Base-by-base conservation (phyloP, 108 stramenopile species). In the Cyclotella baltica region DNA sequence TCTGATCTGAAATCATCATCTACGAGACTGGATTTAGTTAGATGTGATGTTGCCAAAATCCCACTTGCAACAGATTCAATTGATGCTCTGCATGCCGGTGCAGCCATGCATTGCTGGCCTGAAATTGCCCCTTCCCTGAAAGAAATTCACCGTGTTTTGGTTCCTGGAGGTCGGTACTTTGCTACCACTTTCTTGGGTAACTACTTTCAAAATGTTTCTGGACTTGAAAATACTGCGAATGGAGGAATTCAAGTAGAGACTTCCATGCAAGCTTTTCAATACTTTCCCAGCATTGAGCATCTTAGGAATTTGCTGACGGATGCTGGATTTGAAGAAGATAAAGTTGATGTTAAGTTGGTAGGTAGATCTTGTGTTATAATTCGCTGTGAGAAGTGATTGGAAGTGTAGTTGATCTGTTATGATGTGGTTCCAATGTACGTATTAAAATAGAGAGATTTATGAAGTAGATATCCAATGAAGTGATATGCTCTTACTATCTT, bases 51-150 rank as follows among this genome's bases (percentile, higher is more conserved):
- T 0, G 96, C 90, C 22, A 76, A 86, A 36, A 95, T 98, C 28
- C 98, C 98, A 9, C 85, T 98, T 72, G 59, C 86, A 72, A 80
- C 80, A 15, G 74, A 59, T 25, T 86, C 89, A 4, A 74, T 98
- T 1, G 90, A 93, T 64, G 91, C 86, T 3, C 73, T 98, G 13
- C 97, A 98, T 76, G 98, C 97, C 4, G 98, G 97, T 4, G 98
- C 98, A 0, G 98, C 98, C 23, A 96, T 98, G 93, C 98, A 98
- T 74, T 98, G 98, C 78, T 98, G 98, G 98, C 96, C 94, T 10
- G 90, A 94, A 65, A 83, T 98, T 48, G 88, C 92, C 46, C 67
- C 71, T 9, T 93, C 92, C 0, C 67, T 92, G 27, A 69, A 80
- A 18, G 97, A 98, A 77, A 91, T 96, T 75, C 77, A 92, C 73